Base-by-base conservation (phyloP, 495 filamentous ascomycete genomes). In the Pyrenopolyporus hunteri region DNA sequence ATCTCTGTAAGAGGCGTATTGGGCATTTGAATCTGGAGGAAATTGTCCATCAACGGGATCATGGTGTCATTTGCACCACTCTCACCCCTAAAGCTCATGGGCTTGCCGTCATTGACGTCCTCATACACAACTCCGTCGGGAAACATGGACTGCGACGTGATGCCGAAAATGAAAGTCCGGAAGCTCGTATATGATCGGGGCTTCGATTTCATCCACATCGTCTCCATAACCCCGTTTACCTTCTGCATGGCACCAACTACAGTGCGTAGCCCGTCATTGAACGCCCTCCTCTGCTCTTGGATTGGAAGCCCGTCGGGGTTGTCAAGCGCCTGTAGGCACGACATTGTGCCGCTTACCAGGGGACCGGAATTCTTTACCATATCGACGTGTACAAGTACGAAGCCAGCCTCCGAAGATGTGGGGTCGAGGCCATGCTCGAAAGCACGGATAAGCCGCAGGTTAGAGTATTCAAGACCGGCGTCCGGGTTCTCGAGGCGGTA, bases 101-200 rank as follows among this genome's bases (percentile, higher is more conserved):
- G 87, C 55, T 87, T 82, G 31, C 57, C 70, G 25, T 89, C 85
- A 42, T 86, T 86, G 26, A 91, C 80, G 16, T 90, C 91, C 69
- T 93, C 88, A 73, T 97, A 97, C 50, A 94, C 72, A 2, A 97
- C 92, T 1, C 92, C 92, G 43, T 89, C 78, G 2, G 92, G 92
- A 71, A 97, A 97, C 92, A 97, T 96, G 39, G 83, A 85, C 71
- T 96, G 92, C 5, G 81, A 86, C 1, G 87, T 91, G 64, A 97
- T 95, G 44, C 92, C 92, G 64, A 95, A 96, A 73, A 97, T 96
- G 76, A 97, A 97, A 26, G 92, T 93, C 8, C 92, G 86, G 82
- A 94, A 97, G 44, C 80, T 86, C 26, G 85, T 87, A 73, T 96
- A 96, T 42, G 89, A 82, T 3, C 76, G 70, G 9, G 92, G 91